A percentile compares a stretch with the other conserved stretches of the same genome.
Conservation (phyloP, 1,284 basidiomycete species). For the Ustilago lituana region DNA sequence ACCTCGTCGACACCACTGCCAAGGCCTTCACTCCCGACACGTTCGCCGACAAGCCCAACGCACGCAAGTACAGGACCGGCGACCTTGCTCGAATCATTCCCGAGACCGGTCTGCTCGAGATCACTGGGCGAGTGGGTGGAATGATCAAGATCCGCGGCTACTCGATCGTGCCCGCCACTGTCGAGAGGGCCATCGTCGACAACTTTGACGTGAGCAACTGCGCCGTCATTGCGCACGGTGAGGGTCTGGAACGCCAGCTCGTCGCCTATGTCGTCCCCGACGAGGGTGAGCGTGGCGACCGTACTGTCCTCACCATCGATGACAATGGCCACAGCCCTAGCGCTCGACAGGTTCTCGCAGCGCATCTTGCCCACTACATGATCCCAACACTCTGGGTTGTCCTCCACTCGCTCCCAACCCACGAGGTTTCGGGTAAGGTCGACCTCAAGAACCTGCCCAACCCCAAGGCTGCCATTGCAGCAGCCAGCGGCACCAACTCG, state of each 20-base stretch:
- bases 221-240: conserved; percentile 61
- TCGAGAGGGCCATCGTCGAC: conserved; percentile 63
- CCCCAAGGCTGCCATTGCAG: conserved; percentile 49
- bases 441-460: conserved; percentile 62
- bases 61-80: conserved; percentile 63
- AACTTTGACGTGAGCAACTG: conserved; percentile 60
- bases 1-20: conserved; percentile 60
- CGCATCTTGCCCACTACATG: conserved; percentile 65
- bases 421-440: conserved; percentile 65
- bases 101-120: conserved; percentile 57
- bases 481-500: conserved; percentile 44
- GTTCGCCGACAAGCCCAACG: conserved; percentile 25
- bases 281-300: conserved; percentile 30
- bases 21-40: conserved; percentile 59
- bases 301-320: conserved; percentile 49
- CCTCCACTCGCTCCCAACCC: conserved; percentile 60
- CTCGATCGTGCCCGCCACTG: conserved; percentile 60
- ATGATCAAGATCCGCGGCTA: conserved; percentile 67
- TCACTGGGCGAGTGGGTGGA: conserved; percentile 64
- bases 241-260: conserved; percentile 63
- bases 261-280: conserved; percentile 65
- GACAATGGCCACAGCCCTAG: conserved; percentile 61
- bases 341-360: conserved; percentile 51
- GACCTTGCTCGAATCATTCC: conserved; percentile 61
- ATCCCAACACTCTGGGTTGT: conserved; percentile 64